phyloP scores from a whole-genome alignment of 306 rosid genomes.

The Inga leiocalycina region DNA sequence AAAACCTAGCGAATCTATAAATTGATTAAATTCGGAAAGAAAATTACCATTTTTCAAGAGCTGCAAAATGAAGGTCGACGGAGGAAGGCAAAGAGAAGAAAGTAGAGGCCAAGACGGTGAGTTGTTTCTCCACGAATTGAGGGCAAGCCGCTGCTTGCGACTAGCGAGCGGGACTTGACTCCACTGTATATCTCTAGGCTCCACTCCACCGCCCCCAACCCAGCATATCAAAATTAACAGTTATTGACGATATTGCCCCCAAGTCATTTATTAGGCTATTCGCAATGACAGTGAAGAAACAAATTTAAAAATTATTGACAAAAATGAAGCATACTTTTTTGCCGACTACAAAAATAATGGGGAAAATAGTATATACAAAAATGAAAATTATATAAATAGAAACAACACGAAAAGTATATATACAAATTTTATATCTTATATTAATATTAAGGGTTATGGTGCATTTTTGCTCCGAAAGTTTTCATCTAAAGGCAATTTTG shows the following conservation, averaged over 20 bases:
- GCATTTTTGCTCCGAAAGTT: too few relatives aligned
- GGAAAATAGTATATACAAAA: too few relatives aligned
- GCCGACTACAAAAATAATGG: too few relatives aligned
- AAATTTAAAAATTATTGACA: neutral
- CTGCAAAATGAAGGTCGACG: neutral
- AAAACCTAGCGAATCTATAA: neutral
- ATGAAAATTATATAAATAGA: too few relatives aligned
- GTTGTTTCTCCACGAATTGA: neutral
- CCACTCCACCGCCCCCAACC: neutral
- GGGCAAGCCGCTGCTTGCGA: neutral
- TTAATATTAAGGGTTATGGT: too few relatives aligned
- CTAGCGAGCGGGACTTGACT: neutral
- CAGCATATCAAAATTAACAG: neutral
- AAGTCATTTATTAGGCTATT: neutral
- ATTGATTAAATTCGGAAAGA: neutral
- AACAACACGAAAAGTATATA: too few relatives aligned
- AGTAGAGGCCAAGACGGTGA: neutral
- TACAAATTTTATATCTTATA: too few relatives aligned
- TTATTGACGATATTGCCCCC: neutral
- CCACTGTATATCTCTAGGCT: neutral
- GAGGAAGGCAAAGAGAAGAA: neutral
- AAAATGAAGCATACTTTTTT: too few relatives aligned
- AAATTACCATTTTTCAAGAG: slow-evolving; percentile 1
- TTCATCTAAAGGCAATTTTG: too few relatives aligned
- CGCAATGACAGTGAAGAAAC: neutral